Evolutionary conservation across 345 rosid species (phyloP).

Genomic region (Gossypium thurberi): DNA sequence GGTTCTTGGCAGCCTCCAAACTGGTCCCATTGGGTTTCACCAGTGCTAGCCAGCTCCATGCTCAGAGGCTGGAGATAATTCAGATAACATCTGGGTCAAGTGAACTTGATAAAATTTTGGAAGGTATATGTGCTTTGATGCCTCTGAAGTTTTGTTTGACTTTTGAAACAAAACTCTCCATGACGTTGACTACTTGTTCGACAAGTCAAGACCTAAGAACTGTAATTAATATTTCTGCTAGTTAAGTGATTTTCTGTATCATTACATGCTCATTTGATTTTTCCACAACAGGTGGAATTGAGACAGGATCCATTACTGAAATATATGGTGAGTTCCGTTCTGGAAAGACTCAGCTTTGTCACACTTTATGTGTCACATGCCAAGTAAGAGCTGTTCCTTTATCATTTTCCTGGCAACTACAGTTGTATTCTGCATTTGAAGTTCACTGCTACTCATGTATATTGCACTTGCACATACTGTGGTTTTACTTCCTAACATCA

Average conservation of each 20-base stretch:
- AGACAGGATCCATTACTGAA: constrained; percentile 96
- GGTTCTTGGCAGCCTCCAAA: constrained; percentile 62
- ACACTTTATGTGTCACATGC: constrained; percentile 94
- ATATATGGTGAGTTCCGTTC: constrained; percentile 94
- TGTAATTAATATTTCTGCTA: neutral
- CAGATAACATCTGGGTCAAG: constrained; percentile 96
- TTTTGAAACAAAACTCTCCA: neutral
- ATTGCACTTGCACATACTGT: neutral
- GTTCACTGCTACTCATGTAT: neutral
- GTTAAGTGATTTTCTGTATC: neutral
- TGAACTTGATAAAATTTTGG: constrained; percentile 91
- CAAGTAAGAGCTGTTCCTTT: constrained; percentile 26
- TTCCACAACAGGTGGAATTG: constrained; percentile 66
- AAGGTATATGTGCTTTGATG: constrained; percentile 37
- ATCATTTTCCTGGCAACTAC: neutral
- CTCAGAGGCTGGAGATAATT: constrained; percentile 87
- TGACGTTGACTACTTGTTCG: neutral
- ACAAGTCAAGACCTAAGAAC: neutral
- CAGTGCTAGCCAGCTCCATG: constrained; percentile 91
- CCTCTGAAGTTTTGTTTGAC: constrained; percentile 1
- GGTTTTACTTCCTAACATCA: neutral
- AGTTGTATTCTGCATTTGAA: neutral
- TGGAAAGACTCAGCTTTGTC: constrained; percentile 97
- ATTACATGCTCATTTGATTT: constrained; percentile 12
- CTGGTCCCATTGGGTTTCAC: constrained; percentile 91